Base-by-base conservation (phyloP, 1,284 basidiomycete species). In the Athelia sp. region DNA sequence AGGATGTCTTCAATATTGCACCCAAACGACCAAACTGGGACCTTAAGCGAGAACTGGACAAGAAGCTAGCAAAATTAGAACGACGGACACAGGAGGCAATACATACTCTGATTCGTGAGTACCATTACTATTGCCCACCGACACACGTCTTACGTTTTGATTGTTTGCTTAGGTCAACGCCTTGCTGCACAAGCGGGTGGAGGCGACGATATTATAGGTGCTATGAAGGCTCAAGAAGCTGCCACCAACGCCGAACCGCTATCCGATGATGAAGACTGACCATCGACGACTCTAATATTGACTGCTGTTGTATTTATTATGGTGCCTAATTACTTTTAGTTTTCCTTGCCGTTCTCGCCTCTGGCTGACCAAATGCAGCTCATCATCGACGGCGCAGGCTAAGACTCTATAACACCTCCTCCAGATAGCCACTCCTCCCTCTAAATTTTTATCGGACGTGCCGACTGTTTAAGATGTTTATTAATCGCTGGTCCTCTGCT, bases 11-110 rank as follows among this genome's bases (percentile, higher is more conserved):
- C 64, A 98, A 97, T 63, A 98, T 99, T 56, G 95, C 95, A 22
- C 96, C 96, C 1, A 96, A 95, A 75, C 79, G 93, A 45, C 84
- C 90, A 10, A 98, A 98, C 66, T 98, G 96, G 95, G 96, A 98
- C 68, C 73, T 99, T 56, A 98, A 96, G 67, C 83, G 95, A 44
- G 93, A 98, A 62, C 84, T 95, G 69, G 90, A 93, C 50, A 92
- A 89, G 70, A 90, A 95, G 61, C 75, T 96, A 47, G 78, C 82
- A 11, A 95, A 87, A 64, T 73, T 98, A n/a, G 92, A 97, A 62
- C 75, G 90, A 54, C 84, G 84, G 66, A 97, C 93, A 1, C 90
- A 96, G 58, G 90, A 96, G 64, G 86, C 95, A 1, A 90, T 97
- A 53, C 88, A 96, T 58, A 88, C 87, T 4, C 78, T 98, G 19